These are phyloP conservation scores for Scleroderma bovista DNA, from an alignment of 768 basidiomycete genomes.

Conservation along the genomic window DNA sequence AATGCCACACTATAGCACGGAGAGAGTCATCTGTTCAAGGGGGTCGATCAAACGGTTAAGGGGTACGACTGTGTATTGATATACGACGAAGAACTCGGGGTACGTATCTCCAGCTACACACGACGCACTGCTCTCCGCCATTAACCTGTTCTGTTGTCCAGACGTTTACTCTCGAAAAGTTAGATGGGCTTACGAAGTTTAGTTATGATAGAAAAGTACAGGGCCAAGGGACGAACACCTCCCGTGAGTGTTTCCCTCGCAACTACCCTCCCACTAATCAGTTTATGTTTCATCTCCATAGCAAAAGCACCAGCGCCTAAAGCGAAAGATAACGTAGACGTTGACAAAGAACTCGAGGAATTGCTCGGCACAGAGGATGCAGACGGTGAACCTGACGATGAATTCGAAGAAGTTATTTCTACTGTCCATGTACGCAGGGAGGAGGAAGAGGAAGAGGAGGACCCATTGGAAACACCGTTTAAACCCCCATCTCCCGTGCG, in stretches of 20 bases:
- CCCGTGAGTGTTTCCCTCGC: conserved; percentile 16
- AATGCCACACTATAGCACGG: conserved; percentile 33
- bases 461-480: conserved; percentile 22
- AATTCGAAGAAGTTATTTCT: conserved; percentile 38
- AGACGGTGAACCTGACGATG: conserved; percentile 39
- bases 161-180: conserved; percentile 70
- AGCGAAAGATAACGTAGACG: conserved; percentile 24
- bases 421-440: conserved; percentile 18
- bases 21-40: conserved; percentile 52
- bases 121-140: background rate
- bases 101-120: conserved; percentile 26
- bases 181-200: conserved; percentile 60
- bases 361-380: conserved; percentile 28
- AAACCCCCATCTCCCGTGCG: conserved; percentile 11
- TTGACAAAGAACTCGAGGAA: conserved; percentile 26
- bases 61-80: conserved; percentile 76
- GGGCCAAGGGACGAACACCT: conserved; percentile 16
- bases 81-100: conserved; percentile 70
- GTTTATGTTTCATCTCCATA: conserved; percentile 4
- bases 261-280: conserved; percentile 7
- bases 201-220: conserved; percentile 44
- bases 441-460: conserved; percentile 35
- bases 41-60: conserved; percentile 52
- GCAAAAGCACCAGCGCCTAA: conserved; percentile 14
- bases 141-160: conserved; percentile 25